A percentile compares a stretch with the other conserved stretches of the same genome.
Conservation (phyloP, 2,329 filamentous ascomycete genomes). For the Botryosphaeria dothidea region DNA sequence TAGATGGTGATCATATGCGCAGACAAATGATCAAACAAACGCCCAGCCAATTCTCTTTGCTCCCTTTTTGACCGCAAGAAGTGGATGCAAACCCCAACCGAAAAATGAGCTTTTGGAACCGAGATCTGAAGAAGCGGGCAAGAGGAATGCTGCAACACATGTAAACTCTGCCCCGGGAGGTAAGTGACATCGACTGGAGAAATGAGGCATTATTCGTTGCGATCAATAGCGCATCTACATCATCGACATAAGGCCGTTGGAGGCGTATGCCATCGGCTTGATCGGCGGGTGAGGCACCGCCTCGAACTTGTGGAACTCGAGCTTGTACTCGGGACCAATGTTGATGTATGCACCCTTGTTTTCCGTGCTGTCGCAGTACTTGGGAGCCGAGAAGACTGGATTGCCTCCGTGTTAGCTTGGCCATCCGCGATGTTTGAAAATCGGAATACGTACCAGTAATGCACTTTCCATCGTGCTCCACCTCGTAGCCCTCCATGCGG, state of each 20-base stretch:
- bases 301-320: conserved; percentile 90
- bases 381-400: conserved; percentile 91
- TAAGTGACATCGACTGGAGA: not conserved
- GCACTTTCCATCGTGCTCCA: conserved; percentile 92
- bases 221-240: conserved; percentile 50
- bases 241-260: conserved; percentile 76
- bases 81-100: not conserved
- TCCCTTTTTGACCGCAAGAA: not conserved
- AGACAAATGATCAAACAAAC: not conserved
- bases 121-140: not conserved
- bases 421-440: not conserved
- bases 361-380: conserved; percentile 96
- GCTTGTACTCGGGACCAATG: conserved; percentile 86
- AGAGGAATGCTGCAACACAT: not conserved
- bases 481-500: conserved; percentile 98
- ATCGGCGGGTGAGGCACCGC: conserved; percentile 95
- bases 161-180: not conserved
- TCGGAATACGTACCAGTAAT: conserved; percentile 70
- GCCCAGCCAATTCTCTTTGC: conserved; percentile 1
- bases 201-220: conserved; percentile 4
- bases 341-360: conserved; percentile 99
- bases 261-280: conserved; percentile 88
- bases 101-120: not conserved
- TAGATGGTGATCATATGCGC: not conserved
- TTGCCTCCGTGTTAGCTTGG: not conserved